phyloP scores from a whole-genome alignment of 1,284 basidiomycete genomes.

The Coniferiporia weirii region DNA sequence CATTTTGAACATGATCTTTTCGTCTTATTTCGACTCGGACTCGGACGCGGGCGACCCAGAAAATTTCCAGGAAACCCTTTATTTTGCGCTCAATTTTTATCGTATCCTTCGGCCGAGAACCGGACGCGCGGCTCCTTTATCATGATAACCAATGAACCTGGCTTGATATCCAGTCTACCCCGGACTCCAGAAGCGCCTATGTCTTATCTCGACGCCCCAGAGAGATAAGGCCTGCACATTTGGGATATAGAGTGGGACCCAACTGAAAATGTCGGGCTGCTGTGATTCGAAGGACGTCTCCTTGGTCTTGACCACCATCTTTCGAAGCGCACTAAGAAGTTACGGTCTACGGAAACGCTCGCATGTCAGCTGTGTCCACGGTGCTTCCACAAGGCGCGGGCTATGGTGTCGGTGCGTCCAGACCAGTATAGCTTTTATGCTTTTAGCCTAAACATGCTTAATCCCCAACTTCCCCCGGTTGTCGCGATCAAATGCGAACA shows the following conservation, averaged over 20 bases:
- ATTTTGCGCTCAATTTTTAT: no score
- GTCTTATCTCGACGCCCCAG: background rate
- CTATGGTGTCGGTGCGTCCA: constrained; percentile 74
- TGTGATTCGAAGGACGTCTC: background rate
- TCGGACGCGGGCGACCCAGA: no score
- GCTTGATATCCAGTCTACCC: no score
- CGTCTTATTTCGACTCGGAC: no score
- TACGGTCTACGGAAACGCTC: background rate
- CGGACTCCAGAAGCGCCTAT: background rate
- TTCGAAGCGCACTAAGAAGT: background rate
- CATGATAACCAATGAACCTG: no score
- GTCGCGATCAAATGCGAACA: constrained; percentile 20
- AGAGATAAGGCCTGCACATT: background rate
- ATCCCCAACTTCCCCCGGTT: no score
- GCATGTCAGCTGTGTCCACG: constrained; percentile 16
- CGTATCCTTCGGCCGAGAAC: no score
- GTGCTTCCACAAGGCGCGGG: constrained; percentile 65
- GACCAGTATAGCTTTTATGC: background rate
- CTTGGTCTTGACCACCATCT: background rate
- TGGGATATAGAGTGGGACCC: background rate
- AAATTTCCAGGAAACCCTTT: no score
- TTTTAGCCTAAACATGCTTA: no score
- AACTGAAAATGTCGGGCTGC: background rate
- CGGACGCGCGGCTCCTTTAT: no score
- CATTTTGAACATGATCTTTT: no score